A percentile compares a stretch with the other conserved stretches of the same genome.
Conservation (phyloP, 306 rosid genomes). For the Dryas alaskensis region DNA sequence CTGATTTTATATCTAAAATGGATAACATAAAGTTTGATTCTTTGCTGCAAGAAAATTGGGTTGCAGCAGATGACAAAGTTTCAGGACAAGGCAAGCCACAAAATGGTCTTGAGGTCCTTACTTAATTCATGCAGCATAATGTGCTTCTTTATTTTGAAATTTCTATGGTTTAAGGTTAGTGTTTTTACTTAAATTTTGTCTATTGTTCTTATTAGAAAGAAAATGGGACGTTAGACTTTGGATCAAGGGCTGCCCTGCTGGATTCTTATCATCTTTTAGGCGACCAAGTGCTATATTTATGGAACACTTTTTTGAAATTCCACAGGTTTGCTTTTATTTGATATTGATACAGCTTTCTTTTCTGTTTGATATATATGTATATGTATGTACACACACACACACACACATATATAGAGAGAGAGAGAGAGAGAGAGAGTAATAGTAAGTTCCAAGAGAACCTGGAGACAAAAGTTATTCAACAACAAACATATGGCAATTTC, state of each 20-base stretch:
- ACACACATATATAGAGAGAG: no score
- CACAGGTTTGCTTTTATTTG: conserved; percentile 60
- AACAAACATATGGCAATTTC: no score
- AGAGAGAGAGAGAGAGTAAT: no score
- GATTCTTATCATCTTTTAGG: conserved; percentile 53
- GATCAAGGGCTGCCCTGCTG: conserved; percentile 47
- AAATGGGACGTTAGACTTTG: conserved; percentile 38
- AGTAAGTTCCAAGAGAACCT: no score
- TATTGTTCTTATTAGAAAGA: conserved; percentile 39
- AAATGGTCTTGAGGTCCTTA: conserved; percentile 71
- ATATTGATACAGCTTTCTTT: conserved; percentile 2
- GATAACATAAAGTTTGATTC: conserved; percentile 48
- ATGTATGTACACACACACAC: no score
- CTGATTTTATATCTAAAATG: conserved; percentile 63
- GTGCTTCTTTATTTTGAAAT: not conserved
- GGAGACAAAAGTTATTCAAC: no score
- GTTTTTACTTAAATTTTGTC: conserved; percentile 17
- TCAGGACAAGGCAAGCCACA: conserved; percentile 71
- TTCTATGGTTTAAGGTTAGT: conserved; percentile 12
- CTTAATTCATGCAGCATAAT: conserved; percentile 35
- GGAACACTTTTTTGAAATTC: conserved; percentile 71
- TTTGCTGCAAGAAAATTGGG: conserved; percentile 37
- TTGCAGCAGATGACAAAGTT: conserved; percentile 35
- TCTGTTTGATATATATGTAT: no score
- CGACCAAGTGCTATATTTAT: conserved; percentile 69